These are phyloP conservation scores for Houttuynia cordata DNA, from an alignment of 164 flowering plant species.

Conservation along the genomic window DNA sequence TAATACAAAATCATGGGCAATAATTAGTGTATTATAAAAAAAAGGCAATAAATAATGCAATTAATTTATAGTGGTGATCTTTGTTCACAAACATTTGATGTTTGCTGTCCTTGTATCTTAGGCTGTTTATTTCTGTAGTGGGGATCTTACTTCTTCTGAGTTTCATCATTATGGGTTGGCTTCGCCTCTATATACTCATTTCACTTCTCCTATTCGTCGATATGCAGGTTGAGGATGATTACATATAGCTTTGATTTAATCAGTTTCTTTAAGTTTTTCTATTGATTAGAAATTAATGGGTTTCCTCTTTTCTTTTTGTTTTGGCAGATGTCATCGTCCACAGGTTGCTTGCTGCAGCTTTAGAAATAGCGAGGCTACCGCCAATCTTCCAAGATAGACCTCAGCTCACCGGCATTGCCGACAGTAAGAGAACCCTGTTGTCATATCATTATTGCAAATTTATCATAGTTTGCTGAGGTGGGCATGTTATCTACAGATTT, in stretches of 20 bases:
- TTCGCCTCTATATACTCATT: conserved; percentile 85
- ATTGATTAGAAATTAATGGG: background rate
- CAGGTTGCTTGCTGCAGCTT: conserved; percentile 90
- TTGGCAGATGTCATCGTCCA: conserved; percentile 91
- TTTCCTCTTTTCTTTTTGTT: background rate
- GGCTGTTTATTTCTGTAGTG: conserved; percentile 99
- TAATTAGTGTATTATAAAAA: too few relatives aligned
- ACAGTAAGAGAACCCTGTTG: conserved; percentile 47
- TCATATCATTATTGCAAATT: background rate
- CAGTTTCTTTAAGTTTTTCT: background rate
- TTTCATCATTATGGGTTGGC: conserved; percentile 93
- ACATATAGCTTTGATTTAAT: background rate
- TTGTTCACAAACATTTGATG: background rate
- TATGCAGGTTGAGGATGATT: conserved; percentile 57
- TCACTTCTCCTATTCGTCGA: conserved; percentile 96
- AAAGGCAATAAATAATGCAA: too few relatives aligned
- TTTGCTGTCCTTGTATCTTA: conserved; percentile 15
- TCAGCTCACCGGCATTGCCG: conserved; percentile 76
- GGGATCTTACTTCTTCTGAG: conserved; percentile 90
- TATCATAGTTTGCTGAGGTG: background rate
- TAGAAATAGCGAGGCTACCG: conserved; percentile 80
- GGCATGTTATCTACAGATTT: conserved; percentile 41
- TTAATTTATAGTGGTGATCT: background rate
- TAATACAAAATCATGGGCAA: conserved; percentile 10
- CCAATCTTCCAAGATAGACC: conserved; percentile 71